Base-by-base conservation (phyloP, 1,284 basidiomycete genomes). In the Abortiporus biennis region DNA sequence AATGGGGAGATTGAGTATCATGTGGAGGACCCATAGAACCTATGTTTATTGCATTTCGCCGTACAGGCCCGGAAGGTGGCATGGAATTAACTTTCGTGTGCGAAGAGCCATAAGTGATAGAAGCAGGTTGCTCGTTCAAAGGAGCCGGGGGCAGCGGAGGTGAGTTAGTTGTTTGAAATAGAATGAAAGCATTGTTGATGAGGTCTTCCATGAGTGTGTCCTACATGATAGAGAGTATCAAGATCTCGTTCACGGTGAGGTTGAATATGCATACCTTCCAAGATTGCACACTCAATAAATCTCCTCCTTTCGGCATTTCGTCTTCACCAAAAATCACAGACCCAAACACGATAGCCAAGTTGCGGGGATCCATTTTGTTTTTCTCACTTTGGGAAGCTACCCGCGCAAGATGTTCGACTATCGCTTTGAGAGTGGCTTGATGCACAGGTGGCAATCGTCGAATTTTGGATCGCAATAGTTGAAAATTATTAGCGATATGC, bases 301-400 rank as follows among this genome's bases (percentile, higher is more conserved):
- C 85, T 1, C 74, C 77, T 6, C 19, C 24, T 51, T 83, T 84
- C 0, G 85, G 80, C 37, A 88, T 69, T 45, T 93, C 87, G 46
- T 95, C 92, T 58, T 92, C 90, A 9, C 91, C 91, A 54, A 95
- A 93, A 35, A 95, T 76, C 9, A 92, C 88, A 9, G 80, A 72
- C 32, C 82, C 82, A 63, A 92, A 92, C 1, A 92, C 82, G 43
- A 93, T 91, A 3, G 88, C 86, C 19, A 94, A 68, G 55, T 92
- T 94, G 68, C 87, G 88, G 0, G 85, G 71, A 49, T 92, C 91
- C 95, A 99, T 99, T 66, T 96, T 97, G 64, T 96, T 98, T 59
- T 77, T 77, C 16, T 81, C 77, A 3, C 75, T 71, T 38, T 76
- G 71, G 5, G 78, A 68, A 1, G 82, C 80, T 3, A 99, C 80